Base-by-base conservation (phyloP, 2,329 filamentous ascomycete species). In the Magnaporthales sp. region DNA sequence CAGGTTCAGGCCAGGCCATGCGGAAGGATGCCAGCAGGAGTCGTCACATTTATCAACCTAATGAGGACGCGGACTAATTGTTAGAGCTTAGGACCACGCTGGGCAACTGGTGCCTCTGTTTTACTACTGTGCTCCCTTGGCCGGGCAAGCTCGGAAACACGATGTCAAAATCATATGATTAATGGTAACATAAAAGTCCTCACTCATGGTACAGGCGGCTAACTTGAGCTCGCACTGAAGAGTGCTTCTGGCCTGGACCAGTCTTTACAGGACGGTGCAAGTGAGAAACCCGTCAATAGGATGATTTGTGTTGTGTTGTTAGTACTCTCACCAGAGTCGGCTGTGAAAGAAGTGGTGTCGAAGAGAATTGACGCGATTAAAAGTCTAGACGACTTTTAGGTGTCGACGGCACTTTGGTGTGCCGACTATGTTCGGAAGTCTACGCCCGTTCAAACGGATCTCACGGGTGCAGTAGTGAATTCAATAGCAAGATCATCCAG, bases 1-100 rank as follows among this genome's bases (percentile, higher is more conserved):
- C 92, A 9, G 95, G 95, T 69, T 97, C 93, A 66, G 95, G 95
- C 68, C 92, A 97, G 78, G 85, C 90, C 71, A 98, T 98, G 95
- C 91, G 93, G 72, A 97, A 97, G 78, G 95, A 97, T 75, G 87
- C 88, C 63, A 88, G 89, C 69, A 86, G 93, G 74, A 90, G 86
- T 75, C 89, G 92, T 73, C 92, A 97, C 75, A 89, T 95, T 71
- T 96, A 96, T 77, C 88, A 94, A 77, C 84, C 89, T 72, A 88
- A 85, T 73, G 89, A 91, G 66, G 90, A 93, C 68, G 81, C 91
- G 73, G 90, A 91, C 80, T 88, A 83, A 86, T 58, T n/a, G 11
- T 67, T 60, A 11, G 54, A 54, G n/a, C 51, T 29, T 65, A 31
- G 38, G 63, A 65, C 27, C 46, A 29, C 32, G 54, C 38, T 58